A percentile compares a stretch with the other conserved stretches of the same genome.
Conservation (phyloP, 805 yeast species). For the Candida succiphila region DNA sequence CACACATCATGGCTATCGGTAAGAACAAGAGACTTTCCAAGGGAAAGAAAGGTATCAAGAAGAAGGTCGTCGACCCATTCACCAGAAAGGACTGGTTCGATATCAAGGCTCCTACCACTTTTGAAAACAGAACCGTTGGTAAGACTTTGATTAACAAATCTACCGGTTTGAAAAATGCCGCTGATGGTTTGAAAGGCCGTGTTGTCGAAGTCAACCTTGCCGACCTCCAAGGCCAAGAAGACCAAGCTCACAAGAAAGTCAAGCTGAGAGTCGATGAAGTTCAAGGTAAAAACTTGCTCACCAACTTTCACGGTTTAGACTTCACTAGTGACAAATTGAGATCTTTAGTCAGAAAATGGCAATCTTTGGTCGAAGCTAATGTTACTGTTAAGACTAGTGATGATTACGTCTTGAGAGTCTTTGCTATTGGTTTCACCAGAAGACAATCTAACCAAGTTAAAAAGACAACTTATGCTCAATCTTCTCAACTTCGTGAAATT, state of each 20-base stretch:
- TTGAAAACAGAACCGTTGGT: slow-evolving; percentile 97
- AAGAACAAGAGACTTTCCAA: slow-evolving; percentile 70
- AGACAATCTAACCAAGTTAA: slow-evolving; percentile 94
- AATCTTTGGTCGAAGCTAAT: slow-evolving; percentile 94
- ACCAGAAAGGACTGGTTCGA: slow-evolving; percentile 98
- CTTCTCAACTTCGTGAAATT: slow-evolving; percentile 93
- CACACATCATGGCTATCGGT: slow-evolving; percentile 49
- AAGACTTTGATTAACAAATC: slow-evolving; percentile 98
- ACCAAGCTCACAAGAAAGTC: slow-evolving; percentile 95
- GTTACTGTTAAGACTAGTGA: slow-evolving; percentile 97
- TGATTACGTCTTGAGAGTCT: slow-evolving; percentile 93
- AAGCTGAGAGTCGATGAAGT: slow-evolving; percentile 98
- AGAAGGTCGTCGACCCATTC: slow-evolving; percentile 99
- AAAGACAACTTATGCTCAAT: slow-evolving; percentile 97
- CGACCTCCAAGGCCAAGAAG: slow-evolving; percentile 98
- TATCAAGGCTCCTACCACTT: slow-evolving; percentile 97
- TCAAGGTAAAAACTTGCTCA: slow-evolving; percentile 95
- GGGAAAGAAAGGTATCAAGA: slow-evolving; percentile 97
- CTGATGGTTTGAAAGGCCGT: slow-evolving; percentile 97
- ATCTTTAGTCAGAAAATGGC: slow-evolving; percentile 98
- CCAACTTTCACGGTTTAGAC: slow-evolving; percentile 99
- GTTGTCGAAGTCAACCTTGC: slow-evolving; percentile 93
- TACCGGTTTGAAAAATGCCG: slow-evolving; percentile 96
- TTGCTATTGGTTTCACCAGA: slow-evolving; percentile 98
- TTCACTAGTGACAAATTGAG: slow-evolving; percentile 97